Evolutionary conservation across 768 basidiomycete species (phyloP).

Genomic region (Lactifluus echinatus): DNA sequence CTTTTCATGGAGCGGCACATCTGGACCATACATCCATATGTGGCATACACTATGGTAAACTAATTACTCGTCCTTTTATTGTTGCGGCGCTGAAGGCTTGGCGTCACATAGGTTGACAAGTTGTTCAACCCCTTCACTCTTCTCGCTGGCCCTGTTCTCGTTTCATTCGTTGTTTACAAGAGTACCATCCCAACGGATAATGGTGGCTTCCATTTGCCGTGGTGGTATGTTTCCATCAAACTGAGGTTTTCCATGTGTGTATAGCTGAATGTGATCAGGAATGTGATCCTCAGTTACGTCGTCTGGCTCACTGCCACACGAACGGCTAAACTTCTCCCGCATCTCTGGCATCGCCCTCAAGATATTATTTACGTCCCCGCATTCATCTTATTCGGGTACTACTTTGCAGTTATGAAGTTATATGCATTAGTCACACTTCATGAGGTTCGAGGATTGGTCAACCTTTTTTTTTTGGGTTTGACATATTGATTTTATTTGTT

Average conservation of each 20-base stretch:
- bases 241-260: neutral
- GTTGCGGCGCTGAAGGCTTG: conserved; percentile 8
- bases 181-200: conserved; percentile 54
- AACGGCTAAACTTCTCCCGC: conserved; percentile 64
- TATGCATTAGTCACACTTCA: conserved; percentile 87
- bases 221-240: conserved; percentile 49
- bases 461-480: neutral
- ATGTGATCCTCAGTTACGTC: conserved; percentile 55
- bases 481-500: conserved; percentile 2
- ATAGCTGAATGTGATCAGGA: conserved; percentile 35
- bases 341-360: conserved; percentile 49
- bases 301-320: conserved; percentile 66
- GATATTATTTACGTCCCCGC: conserved; percentile 53
- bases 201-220: conserved; percentile 76
- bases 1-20: conserved; percentile 83
- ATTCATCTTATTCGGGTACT: conserved; percentile 82
- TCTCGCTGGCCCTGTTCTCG: conserved; percentile 74
- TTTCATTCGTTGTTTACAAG: conserved; percentile 70
- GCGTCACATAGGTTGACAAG: conserved; percentile 59
- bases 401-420: conserved; percentile 91
- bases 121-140: conserved; percentile 82
- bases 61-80: conserved; percentile 18
- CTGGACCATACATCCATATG: conserved; percentile 83
- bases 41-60: conserved; percentile 74
- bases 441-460: conserved; percentile 43